These are phyloP conservation scores for Mikania micrantha DNA, from an alignment of 129 eudicot species.

Conservation along the genomic window DNA sequence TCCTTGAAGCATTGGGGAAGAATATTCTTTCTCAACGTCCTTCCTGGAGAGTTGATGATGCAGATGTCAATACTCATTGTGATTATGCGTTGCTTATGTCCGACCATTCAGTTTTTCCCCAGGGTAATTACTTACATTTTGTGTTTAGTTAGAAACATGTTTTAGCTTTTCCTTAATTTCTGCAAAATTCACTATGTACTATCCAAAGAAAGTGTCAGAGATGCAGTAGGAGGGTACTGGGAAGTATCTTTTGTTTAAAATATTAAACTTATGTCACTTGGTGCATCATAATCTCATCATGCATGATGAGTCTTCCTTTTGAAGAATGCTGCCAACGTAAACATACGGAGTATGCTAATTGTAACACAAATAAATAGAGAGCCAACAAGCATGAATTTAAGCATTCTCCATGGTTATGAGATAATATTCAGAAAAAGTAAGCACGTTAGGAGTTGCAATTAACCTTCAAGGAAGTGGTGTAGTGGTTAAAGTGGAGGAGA, in stretches of 20 bases:
- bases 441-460: neutral
- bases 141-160: neutral
- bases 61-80: conserved; percentile 48
- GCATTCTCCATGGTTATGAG: conserved; percentile 8
- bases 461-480: too few relatives aligned
- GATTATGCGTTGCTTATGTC: conserved; percentile 74
- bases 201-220: neutral
- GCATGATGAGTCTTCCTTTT: neutral
- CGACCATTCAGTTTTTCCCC: conserved; percentile 87
- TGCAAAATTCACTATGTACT: neutral
- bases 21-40: conserved; percentile 72
- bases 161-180: neutral
- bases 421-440: neutral
- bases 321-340: neutral
- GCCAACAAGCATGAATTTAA: neutral
- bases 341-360: conserved; percentile 4
- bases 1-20: conserved; percentile 58
- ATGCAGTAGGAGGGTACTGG: neutral
- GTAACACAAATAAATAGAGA: neutral
- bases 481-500: too few relatives aligned
- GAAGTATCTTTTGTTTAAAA: neutral
- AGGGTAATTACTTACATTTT: conserved; percentile 35
- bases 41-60: conserved; percentile 72
- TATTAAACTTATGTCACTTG: neutral
- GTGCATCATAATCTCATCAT: neutral